A percentile compares a stretch with the other conserved stretches of the same genome.
These are phyloP conservation scores for Vigna angularis DNA, from an alignment of 306 rosid species.

Conservation along the genomic window DNA sequence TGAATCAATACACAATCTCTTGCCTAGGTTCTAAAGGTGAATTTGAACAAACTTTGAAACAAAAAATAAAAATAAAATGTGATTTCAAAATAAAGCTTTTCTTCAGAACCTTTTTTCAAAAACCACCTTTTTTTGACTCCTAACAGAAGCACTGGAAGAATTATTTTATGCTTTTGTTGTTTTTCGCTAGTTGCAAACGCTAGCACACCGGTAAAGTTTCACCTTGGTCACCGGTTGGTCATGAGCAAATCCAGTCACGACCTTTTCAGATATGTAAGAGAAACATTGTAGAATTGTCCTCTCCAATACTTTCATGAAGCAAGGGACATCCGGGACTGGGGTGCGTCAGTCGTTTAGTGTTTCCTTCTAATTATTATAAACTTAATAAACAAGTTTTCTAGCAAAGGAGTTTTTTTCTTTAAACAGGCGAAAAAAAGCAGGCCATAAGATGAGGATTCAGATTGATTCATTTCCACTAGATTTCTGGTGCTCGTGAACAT, in stretches of 20 bases:
- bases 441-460: neutral
- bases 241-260: neutral
- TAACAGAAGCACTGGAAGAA: neutral
- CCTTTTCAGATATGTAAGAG: neutral
- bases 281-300: neutral
- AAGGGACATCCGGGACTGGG: neutral
- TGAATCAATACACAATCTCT: slow-evolving; percentile 8
- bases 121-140: neutral
- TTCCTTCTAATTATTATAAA: neutral
- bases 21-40: neutral
- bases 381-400: neutral
- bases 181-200: neutral
- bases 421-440: neutral
- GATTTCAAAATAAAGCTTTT: neutral
- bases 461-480: neutral
- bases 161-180: too few species aligned
- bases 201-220: neutral
- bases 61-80: neutral
- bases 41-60: neutral
- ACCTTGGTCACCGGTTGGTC: neutral
- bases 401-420: neutral
- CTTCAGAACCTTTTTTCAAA: neutral
- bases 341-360: neutral
- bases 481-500: slow-evolving; percentile 21
- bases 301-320: neutral